Evolutionary conservation across 805 yeast species (phyloP), one percentile per base, ranked within the genome.

Genomic region (Saccharomycopsis sp.): DNA sequence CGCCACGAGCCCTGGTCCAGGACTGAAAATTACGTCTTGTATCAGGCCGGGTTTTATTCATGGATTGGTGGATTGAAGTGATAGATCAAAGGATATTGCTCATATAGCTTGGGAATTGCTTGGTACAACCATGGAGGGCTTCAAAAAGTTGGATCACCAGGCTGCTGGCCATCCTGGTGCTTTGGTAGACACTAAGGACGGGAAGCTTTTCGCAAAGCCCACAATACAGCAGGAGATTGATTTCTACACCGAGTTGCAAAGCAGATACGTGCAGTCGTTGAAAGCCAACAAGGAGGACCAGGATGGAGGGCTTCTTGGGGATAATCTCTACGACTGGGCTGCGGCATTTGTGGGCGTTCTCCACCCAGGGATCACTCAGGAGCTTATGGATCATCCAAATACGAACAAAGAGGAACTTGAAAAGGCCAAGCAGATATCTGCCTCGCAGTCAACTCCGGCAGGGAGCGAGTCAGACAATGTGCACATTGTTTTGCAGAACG

Each of bases 161-260:
- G 98, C 94, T 2, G 98, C 97, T 0, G 99, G 99, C 3, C 99
- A 92, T 66, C 88, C 78, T 3, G 98, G 97, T 0, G 80, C 87
- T 2, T 64, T 89, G 56, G 79, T 81, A 9, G 83, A 83, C 61
- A 77, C 69, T 4, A 80, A 79, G 47, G 34, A 48, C 3, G 96
- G 91, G 0, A 71, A 81, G 5, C 72, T 92, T 15, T 86, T 91
- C 63, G 80, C 89, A 57, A 92, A 94, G 69, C 84, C 85, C 0
- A 75, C 91, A 0, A 67, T 72, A 0, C 70, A 70, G 24, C 82
- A 81, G 63, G 99, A 92, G 70, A 70, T 87, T 29, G 83, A 80
- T n/a, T 94, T 94, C 70, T 92, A 94, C 67, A 72, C 76, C 21
- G 62, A 69, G 21, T 58, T 70, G 59, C 65, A 5, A 54, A 58